phyloP scores from a whole-genome alignment of 176 grass and related monocot genomes.

The Avena eriantha region DNA sequence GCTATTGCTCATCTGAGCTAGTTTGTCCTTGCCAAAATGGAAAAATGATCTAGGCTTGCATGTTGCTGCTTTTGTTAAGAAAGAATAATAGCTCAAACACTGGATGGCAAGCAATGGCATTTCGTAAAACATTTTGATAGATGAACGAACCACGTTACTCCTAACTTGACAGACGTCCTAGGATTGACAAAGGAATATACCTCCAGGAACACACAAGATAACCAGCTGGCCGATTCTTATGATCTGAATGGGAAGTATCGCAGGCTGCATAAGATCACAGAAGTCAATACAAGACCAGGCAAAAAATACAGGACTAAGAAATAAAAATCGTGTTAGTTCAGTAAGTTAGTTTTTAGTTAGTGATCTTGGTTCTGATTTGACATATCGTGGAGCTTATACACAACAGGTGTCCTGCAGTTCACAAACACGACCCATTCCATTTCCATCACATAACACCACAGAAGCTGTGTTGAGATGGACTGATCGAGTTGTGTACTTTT shows the following conservation, averaged over 20 bases:
- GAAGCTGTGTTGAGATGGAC: not conserved
- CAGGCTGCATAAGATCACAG: conserved; percentile 63
- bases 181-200: conserved; percentile 50
- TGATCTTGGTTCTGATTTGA: conserved; percentile 24
- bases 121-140: conserved; percentile 16
- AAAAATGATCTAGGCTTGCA: not conserved
- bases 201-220: conserved; percentile 97
- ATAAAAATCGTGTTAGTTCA: conserved; percentile 17
- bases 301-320: conserved; percentile 31
- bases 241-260: conserved; percentile 95
- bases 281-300: conserved; percentile 32
- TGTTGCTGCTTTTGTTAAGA: not conserved
- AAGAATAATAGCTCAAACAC: conserved; percentile 2
- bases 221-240: conserved; percentile 85
- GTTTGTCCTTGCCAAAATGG: not conserved
- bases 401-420: not conserved
- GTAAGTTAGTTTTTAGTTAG: conserved; percentile 18
- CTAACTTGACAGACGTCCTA: conserved; percentile 30
- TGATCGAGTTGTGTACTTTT: too few relatives aligned
- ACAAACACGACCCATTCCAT: conserved; percentile 2
- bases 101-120: conserved; percentile 21
- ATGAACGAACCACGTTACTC: conserved; percentile 33
- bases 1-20: conserved; percentile 1
- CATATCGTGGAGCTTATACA: conserved; percentile 4
- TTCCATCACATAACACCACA: not conserved